Base-by-base conservation (phyloP, 2,329 filamentous ascomycete genomes). In the Catunica adiposa region DNA sequence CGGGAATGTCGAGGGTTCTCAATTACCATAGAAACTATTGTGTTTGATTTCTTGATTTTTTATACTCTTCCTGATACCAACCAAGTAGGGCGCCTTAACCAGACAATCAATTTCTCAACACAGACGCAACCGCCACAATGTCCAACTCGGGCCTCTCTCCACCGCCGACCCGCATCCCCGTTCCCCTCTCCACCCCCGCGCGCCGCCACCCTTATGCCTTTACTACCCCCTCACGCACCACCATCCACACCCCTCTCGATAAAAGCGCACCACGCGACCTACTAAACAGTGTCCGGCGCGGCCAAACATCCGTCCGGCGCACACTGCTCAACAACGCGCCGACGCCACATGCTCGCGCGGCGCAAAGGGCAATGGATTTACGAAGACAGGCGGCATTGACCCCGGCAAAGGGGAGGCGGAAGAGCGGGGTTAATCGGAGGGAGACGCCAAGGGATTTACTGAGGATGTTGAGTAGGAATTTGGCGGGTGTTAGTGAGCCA, bases 301-400 rank as follows among this genome's bases (percentile, higher is more conserved):
- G 71, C 9, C 69, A 71, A 42, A 72, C 72, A 8, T 57, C 53
- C 22, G 59, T 53, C 8, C 58, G 53, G 15, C 44, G 44, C 23
- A 42, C 34, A 34, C 5, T 34, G 0, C 26, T 25, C 2, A 48
- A 56, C 59, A 69, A 71, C 64, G 68, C 69, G 11, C 69, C 72
- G 2, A 83, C 80, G 17, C 80, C 80, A 0, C 80, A 83, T 63
- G 78, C 75, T 50, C 75, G 75, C 61, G 79, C 79, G 9, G 80
- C 80, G 46, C 74, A 73, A 51, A 71, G 76, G 48, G 74, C 78
- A 31, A 70, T 82, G 54, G 73, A 81, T 61, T 72, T 75, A 60
- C 76, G 79, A 3, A 75, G 80, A 44, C 74, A 75, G 2, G 77
- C 77, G 50, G 69, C 79, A 51, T 73, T 80, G 59, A 83, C 80